phyloP scores from a whole-genome alignment of 306 rosid species.

The Amphicarpaea edgeworthii region DNA sequence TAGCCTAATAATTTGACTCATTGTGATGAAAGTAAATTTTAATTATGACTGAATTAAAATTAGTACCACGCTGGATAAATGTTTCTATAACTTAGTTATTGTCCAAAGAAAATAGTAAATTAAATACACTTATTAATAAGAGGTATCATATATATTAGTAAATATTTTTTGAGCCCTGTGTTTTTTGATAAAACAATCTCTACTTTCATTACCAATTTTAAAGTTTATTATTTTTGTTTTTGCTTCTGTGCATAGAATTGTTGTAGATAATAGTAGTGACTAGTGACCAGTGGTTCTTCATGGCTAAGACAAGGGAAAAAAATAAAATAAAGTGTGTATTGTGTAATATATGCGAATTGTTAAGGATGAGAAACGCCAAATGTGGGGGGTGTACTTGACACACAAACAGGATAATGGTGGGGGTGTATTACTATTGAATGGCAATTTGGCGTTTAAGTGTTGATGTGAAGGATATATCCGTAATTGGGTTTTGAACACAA shows the following conservation, averaged over 20 bases:
- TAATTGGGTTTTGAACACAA: constrained; percentile 44
- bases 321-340: neutral
- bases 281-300: neutral
- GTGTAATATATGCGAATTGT: neutral
- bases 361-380: constrained; percentile 16
- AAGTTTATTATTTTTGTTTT: neutral
- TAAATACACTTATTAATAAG: neutral
- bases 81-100: neutral
- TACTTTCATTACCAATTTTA: neutral
- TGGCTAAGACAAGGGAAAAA: neutral
- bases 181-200: neutral
- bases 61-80: neutral
- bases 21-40: neutral
- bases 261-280: neutral
- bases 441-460: constrained; percentile 35
- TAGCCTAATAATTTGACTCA: neutral
- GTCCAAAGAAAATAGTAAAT: neutral
- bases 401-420: neutral
- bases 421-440: constrained; percentile 17
- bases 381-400: constrained; percentile 18
- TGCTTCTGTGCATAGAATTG: neutral
- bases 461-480: constrained; percentile 34
- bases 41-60: neutral
- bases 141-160: neutral
- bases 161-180: neutral